Conservation (phyloP, 1,284 basidiomycete species). For the Rhodotorula sp. region DNA sequence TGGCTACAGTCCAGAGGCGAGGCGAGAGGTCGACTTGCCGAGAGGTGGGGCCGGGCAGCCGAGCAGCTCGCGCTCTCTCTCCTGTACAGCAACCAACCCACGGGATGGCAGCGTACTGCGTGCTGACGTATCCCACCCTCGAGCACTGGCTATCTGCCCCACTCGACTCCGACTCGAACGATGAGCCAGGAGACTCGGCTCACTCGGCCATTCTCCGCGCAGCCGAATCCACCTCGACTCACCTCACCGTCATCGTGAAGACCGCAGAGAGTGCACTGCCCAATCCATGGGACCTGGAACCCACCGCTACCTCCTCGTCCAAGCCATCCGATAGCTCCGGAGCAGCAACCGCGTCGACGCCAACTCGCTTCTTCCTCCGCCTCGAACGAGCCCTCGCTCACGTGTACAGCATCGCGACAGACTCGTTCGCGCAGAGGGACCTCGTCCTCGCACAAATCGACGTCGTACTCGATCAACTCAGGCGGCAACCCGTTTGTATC, state of each 20-base stretch:
- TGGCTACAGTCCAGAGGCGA: no score
- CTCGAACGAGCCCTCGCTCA: slow-evolving; percentile 25
- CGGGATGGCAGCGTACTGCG: not conserved
- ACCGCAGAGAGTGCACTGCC: not conserved
- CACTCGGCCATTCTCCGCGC: not conserved
- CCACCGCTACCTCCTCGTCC: not conserved
- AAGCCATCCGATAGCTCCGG: no score
- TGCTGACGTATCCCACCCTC: not conserved
- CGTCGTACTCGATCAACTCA: slow-evolving; percentile 30
- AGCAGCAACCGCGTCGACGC: no score
- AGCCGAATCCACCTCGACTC: not conserved
- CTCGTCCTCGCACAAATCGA: slow-evolving; percentile 12
- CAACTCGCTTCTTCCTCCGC: slow-evolving; percentile 12
- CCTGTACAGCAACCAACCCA: not conserved
- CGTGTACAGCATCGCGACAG: slow-evolving; percentile 21
- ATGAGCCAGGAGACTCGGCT: not conserved
- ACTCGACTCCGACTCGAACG: not conserved
- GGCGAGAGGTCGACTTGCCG: no score
- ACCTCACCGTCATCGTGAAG: not conserved
- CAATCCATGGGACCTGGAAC: not conserved
- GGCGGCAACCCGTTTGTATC: slow-evolving; percentile 15
- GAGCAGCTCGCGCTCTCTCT: no score
- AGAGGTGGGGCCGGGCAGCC: no score
- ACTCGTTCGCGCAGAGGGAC: slow-evolving; percentile 3
- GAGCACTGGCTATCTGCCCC: not conserved